Percentiles rank a stretch among this genome's conserved stretches.
Conservation (phyloP, 805 yeast species). For the Zygosaccharomyces bailii region DNA sequence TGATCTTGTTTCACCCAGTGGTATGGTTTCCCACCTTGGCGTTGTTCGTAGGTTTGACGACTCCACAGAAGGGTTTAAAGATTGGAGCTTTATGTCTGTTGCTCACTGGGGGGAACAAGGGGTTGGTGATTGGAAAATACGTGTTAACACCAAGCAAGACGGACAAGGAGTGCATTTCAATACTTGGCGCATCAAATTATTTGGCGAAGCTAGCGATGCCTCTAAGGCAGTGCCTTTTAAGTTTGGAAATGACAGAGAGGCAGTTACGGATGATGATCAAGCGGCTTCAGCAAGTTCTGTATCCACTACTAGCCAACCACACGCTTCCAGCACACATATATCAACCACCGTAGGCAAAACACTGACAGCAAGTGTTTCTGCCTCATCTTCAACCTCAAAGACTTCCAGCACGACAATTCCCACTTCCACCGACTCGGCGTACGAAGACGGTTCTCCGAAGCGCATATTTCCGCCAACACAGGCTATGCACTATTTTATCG, state of each 20-base stretch:
- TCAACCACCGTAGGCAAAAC: too few relatives aligned
- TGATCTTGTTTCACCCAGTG: conserved; percentile 68
- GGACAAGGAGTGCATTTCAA: conserved; percentile 43
- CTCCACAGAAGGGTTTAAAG: conserved; percentile 53
- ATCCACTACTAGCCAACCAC: not conserved
- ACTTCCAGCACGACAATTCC: conserved; percentile 4
- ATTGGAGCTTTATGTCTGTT: conserved; percentile 96
- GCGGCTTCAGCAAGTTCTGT: conserved; percentile 4
- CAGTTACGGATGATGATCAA: conserved; percentile 22
- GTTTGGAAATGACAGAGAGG: conserved; percentile 34
- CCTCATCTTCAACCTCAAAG: too few relatives aligned
- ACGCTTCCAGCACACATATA: not conserved
- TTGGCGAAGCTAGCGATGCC: conserved; percentile 75
- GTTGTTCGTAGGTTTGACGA: conserved; percentile 59
- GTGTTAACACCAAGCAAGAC: conserved; percentile 48
- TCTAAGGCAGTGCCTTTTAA: conserved; percentile 56
- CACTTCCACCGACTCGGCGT: conserved; percentile 13
- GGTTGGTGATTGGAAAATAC: conserved; percentile 76
- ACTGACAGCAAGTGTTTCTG: too few relatives aligned
- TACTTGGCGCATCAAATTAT: conserved; percentile 74
- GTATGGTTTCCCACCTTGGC: conserved; percentile 71
- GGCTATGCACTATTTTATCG: conserved; percentile 60
- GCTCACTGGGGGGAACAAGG: conserved; percentile 99
- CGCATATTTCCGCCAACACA: conserved; percentile 42
- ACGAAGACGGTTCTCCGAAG: conserved; percentile 27